These are phyloP conservation scores for Oryza officinalis DNA, from an alignment of 176 grass and related monocot genomes.

Conservation along the genomic window DNA sequence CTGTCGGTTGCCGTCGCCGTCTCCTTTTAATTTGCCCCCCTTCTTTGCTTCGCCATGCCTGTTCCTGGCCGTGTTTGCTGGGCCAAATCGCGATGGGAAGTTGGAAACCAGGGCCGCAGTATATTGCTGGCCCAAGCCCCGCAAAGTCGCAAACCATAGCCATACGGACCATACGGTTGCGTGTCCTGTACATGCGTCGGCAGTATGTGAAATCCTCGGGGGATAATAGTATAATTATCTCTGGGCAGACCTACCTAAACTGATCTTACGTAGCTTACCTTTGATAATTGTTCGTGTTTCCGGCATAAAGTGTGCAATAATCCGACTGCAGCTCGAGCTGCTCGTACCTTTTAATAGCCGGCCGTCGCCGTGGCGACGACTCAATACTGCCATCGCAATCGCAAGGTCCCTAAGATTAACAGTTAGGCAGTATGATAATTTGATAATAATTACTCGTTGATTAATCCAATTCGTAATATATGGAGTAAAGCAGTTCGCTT, in stretches of 20 bases:
- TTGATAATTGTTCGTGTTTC: not conserved
- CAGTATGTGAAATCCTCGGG: not conserved
- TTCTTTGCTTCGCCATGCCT: not conserved
- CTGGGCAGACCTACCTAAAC: not conserved
- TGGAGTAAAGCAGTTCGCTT: not conserved
- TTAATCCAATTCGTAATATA: not conserved
- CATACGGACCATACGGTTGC: not conserved
- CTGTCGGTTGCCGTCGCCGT: constrained; percentile 36
- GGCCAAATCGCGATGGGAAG: not conserved
- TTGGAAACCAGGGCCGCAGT: not conserved
- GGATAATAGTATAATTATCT: not conserved
- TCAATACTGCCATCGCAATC: not conserved
- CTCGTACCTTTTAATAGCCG: not conserved
- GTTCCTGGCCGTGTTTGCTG: not conserved
- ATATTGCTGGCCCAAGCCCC: too few relatives aligned
- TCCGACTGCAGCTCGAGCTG: not conserved
- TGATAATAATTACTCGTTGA: not conserved
- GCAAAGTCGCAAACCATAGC: not conserved
- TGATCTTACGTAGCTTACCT: not conserved
- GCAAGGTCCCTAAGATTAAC: not conserved
- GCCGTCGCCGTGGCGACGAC: not conserved
- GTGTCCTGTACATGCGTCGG: not conserved
- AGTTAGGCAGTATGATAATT: not conserved
- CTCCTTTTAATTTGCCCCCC: not conserved
- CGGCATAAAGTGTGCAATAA: not conserved